Conservation (phyloP, 192 early-diverging fungal species). For the Backusella macrospora region DNA sequence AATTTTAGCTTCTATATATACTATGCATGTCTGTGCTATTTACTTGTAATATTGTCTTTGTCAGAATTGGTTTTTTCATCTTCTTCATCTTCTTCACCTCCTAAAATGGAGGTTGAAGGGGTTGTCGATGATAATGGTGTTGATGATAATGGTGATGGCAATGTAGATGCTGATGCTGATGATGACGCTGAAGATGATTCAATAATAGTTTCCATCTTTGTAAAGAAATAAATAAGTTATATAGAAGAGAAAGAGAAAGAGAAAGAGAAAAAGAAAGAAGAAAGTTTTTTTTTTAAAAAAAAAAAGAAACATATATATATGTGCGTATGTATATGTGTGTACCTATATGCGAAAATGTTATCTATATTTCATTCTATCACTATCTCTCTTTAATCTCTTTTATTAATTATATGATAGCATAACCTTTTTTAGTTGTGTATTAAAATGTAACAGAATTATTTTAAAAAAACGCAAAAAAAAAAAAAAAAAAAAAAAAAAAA, state of each 20-base stretch:
- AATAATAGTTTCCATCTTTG: not conserved
- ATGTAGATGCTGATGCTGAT: too few relatives aligned
- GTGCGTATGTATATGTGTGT: not conserved
- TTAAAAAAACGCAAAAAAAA: constrained; percentile 7
- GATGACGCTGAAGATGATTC: not conserved
- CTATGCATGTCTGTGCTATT: not conserved
- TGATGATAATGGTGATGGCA: not conserved
- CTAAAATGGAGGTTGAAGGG: not conserved
- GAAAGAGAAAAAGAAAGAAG: not conserved
- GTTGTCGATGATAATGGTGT: not conserved
- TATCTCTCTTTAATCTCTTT: not conserved
- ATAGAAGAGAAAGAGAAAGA: not conserved
- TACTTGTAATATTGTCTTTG: constrained; percentile 2
- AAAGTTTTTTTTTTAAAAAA: too few relatives aligned
- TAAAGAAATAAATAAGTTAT: too few relatives aligned
- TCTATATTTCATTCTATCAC: not conserved
- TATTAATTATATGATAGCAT: not conserved
- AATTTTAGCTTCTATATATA: not conserved
- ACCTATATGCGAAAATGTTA: not conserved
- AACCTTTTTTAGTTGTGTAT: not conserved
- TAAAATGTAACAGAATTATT: not conserved
- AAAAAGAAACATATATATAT: too few relatives aligned
- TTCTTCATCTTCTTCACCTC: not conserved
- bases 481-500: too few relatives aligned
- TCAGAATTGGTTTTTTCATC: constrained; percentile 5